These are phyloP conservation scores for Pseudoneurospora amorphoporcata DNA, from an alignment of 495 filamentous ascomycete species.

Conservation along the genomic window DNA sequence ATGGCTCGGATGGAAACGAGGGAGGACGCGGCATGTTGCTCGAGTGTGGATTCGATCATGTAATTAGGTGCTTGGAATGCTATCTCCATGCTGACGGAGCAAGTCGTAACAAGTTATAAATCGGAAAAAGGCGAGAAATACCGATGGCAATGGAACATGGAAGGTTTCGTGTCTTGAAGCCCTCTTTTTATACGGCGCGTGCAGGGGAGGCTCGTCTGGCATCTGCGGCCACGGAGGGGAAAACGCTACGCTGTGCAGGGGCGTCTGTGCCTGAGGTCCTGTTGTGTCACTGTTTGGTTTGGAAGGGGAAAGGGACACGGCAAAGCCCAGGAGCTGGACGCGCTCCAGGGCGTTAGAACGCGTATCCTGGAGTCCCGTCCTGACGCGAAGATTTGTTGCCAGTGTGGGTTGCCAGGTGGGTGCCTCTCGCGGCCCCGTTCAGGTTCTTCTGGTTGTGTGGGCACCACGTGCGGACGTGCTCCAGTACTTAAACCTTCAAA, in stretches of 20 bases:
- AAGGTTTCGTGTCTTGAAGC: background rate
- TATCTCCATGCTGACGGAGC: background rate
- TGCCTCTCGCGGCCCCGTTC: background rate
- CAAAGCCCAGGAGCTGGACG: background rate
- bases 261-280: background rate
- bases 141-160: background rate
- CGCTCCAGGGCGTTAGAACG: constrained; percentile 4
- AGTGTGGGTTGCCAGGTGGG: background rate
- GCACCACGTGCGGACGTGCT: constrained; percentile 14
- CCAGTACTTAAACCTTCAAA: constrained; percentile 19
- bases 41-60: background rate
- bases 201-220: background rate
- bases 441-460: constrained; percentile 3
- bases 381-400: constrained; percentile 6
- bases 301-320: background rate
- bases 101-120: background rate
- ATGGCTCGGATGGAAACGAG: background rate
- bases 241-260: background rate
- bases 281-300: constrained; percentile 10
- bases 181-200: background rate
- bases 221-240: background rate
- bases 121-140: background rate
- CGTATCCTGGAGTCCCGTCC: constrained; percentile 8
- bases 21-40: background rate
- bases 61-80: constrained; percentile 8